Evolutionary conservation across 257 asterid species (phyloP), one percentile per base, ranked within the genome.

Genomic region (Salvia splendens): DNA sequence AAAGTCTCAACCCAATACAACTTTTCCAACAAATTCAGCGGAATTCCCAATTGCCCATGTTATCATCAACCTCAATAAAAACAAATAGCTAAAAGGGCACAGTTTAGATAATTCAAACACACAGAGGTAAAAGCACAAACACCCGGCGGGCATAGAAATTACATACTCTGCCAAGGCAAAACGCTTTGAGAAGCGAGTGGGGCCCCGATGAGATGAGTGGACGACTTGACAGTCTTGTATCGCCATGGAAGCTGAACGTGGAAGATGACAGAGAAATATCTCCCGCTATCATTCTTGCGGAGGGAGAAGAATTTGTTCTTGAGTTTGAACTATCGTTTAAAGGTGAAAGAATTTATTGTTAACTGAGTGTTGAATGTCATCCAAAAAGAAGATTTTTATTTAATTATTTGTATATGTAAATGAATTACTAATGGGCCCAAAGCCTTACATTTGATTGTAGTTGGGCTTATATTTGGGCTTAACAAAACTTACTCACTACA

Each of bases 181-280:
- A 82, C 38, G 45, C 69, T 61, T 65, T 14, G 35, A 2, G 74
- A 59, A 42, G 70, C 14, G 42, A 83, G 82, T 71, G 78, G 75
- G 54, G 77, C 9, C 53, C 87, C 84, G 80, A 79, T 57, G 50
- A 84, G 74, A 65, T 68, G 56, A 36, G 81, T 20, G 33, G 85
- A 75, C 12, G 85, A 76, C 11, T 33, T 11, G 84, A 74, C 35
- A 69, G 61, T 57, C 66, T 76, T 42, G 75, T 28, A 63, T 83
- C 82, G 48, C 79, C 80, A 68, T 78, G 65, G 75, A 80, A 61
- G 53, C 49, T 11, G 12, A 42, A 55, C 48, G 66, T 50, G 61
- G 83, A 64, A 61, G 85, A 77, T 17, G 85, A 81, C 58, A 82
- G 68, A 30, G 85, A 65, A 64, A 50, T 65, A 68, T 51, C 58